Evolutionary conservation across 225 moss, liverwort and hornwort genomes (phyloP), one percentile per base, ranked within the genome.

Genomic region (Marchantia paleacea): DNA sequence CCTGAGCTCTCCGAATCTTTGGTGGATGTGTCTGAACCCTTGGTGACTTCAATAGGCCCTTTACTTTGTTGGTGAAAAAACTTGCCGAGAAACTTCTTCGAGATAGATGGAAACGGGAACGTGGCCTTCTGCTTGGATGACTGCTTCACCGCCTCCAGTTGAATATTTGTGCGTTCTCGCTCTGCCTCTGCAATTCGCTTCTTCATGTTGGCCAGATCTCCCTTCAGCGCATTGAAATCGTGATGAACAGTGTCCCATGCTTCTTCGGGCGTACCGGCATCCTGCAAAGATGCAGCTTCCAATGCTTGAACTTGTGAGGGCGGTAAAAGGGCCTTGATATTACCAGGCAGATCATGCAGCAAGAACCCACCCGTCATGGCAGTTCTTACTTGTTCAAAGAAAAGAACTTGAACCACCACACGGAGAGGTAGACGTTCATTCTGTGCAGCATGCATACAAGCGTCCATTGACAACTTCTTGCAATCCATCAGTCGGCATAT

Each of bases 361-460:
- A 84, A 30, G 47, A 92, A 80, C 25, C 91, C 90, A 75, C 95
- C 89, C 62, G 81, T 89, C 77, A 58, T 85, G 57, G 90, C 85
- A 74, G 90, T 90, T 77, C 92, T 86, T 12, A 90, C 84, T 82
- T 94, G 94, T 82, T 96, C 92, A 76, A 94, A 94, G 71, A 91
- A 94, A 0, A 94, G 84, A 82, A 96, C 96, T 86, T 96, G 94
- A 47, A 96, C 94, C 28, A 96, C 92, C 58, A 90, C 90, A 65
- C 90, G 89, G 26, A 94, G 87, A 25, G 96, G 94, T 76, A 94
- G 87, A 67, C 94, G 90, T 73, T 96, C 96, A 73, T 96, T 94
- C 71, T 94, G 92, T 75, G 94, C 94, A 57, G 96, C 96, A 80
- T 94, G 94, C 79, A 94, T 84, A 64, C 92, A 96, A 10, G 96